Evolutionary conservation across 495 filamentous ascomycete genomes (phyloP), one percentile per base, ranked within the genome.

Genomic region (Penicillium silybi): DNA sequence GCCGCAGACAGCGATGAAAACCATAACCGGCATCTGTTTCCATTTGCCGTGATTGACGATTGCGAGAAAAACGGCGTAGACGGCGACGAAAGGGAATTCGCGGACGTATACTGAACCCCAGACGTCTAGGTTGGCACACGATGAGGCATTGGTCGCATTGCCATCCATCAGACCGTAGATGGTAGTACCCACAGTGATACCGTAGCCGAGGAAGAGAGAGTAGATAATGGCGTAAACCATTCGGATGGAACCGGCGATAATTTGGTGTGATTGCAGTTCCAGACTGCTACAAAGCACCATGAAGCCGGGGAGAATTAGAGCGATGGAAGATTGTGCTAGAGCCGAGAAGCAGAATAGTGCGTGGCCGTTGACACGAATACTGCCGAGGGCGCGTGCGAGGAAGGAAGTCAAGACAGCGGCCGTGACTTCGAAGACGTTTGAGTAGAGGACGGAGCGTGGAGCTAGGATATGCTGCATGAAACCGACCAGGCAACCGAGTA

Each of bases 141-240:
- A 80, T 1, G 85, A 85, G 7, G 75, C 72, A 16, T 86, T 89
- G 1, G 86, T 85, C 10, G 92, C 91, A 18, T 86, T 75, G 7
- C 63, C 41, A 68, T 95, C 89, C 57, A 96, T 80, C 22, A 91
- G 76, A 6, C 92, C 92, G 65, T 95, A 96, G 17, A 97, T 76
- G 2, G 88, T 88, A 0, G 90, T 90, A 27, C 92, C 92, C 34
- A 97, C 89, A 0, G 92, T 96, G 59, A 97, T 95, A 20, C 92
- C 92, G 58, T 92, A 97, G 22, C 90, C 92, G 6, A 97, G 84
- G 70, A 96, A 96, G 1, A 97, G 77, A 0, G 92, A 92, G 67
- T 96, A 97, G 52, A 97, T 92, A 54, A 97, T 86, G 8, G 90
- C 88, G 62, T 96, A 96, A 1, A 97, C 89, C 87, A 97, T 92